phyloP scores from a whole-genome alignment of 148 eudicot species.

The Silene uniflora region DNA sequence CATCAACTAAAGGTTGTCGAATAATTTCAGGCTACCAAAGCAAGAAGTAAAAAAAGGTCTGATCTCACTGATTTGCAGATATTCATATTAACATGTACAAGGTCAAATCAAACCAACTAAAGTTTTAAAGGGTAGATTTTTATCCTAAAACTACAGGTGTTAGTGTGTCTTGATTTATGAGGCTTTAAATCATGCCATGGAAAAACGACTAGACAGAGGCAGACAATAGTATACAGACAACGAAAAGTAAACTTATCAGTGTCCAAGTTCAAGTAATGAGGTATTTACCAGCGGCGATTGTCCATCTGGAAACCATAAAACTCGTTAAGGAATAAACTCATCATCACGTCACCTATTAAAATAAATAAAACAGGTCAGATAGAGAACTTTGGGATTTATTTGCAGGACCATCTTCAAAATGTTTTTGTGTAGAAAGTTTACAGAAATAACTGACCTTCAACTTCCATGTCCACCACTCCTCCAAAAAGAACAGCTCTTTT shows the following conservation, averaged over 20 bases:
- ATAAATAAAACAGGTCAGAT: conserved; percentile 16
- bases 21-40: conserved; percentile 5
- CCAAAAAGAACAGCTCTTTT: conserved; percentile 92
- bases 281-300: conserved; percentile 79
- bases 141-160: conserved; percentile 1
- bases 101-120: neutral
- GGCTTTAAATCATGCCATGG: neutral
- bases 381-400: neutral
- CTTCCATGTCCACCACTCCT: conserved; percentile 98
- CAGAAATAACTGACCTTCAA: conserved; percentile 47
- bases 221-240: neutral
- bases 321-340: conserved; percentile 92
- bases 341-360: conserved; percentile 80
- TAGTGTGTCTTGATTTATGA: neutral
- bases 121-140: neutral
- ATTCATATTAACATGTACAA: neutral
- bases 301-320: conserved; percentile 96
- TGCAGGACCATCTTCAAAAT: neutral
- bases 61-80: neutral
- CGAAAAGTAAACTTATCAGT: conserved; percentile 2
- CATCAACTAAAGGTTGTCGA: neutral
- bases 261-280: neutral
- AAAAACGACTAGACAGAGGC: conserved; percentile 3
- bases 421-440: neutral
- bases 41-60: neutral